Evolutionary conservation across 2,329 filamentous ascomycete species (phyloP), one percentile per base, ranked within the genome.

Genomic region (Aspergillus pseudonomiae): DNA sequence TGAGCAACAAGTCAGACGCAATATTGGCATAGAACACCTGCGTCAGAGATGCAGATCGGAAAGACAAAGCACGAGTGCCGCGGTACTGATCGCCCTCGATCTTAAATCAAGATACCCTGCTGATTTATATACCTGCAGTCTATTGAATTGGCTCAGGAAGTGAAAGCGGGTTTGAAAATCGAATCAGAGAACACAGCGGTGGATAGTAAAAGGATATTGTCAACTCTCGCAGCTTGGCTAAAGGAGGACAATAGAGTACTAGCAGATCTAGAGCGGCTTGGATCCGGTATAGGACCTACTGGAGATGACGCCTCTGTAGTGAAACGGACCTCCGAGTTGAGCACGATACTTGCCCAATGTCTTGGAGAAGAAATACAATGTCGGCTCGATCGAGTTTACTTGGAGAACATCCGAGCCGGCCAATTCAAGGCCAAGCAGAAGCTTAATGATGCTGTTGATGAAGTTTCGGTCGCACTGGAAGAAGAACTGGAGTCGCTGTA

Each of bases 401-500:
- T 80, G 24, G 76, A 80, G 64, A 66, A 55, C 12, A 63, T 75
- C 10, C 66, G 68, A 26, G 57, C 48, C 11, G 58, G 61, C 30
- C 54, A 53, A 32, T 26, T 39, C 4, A 48, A 34, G 26, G 48
- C 48, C 6, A 58, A 52, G 1, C 24, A 52, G 14, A 26, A 26
- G 21, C n/a, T 41, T 46, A 19, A 54, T 45, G 46, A 60, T 21
- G 26, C 53, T 14, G 66, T 70, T 11, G 48, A 59, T 7, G 70
- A 72, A 26, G 61, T 66, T 5, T 54, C 74, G n/a, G 46, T 65
- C 36, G 71, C 69, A 1, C 57, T 80, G 32, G 68, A 77, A 60
- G 72, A 75, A 57, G 78, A 80, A 61, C 66, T 80, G 14, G 76
- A 74, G 36, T 77, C 78, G 21, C 65, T 80, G 1, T 79, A 79